Percentiles rank a stretch among this genome's conserved stretches.
These are phyloP conservation scores for Erodium maritimum DNA, from an alignment of 345 rosid species.

Conservation along the genomic window DNA sequence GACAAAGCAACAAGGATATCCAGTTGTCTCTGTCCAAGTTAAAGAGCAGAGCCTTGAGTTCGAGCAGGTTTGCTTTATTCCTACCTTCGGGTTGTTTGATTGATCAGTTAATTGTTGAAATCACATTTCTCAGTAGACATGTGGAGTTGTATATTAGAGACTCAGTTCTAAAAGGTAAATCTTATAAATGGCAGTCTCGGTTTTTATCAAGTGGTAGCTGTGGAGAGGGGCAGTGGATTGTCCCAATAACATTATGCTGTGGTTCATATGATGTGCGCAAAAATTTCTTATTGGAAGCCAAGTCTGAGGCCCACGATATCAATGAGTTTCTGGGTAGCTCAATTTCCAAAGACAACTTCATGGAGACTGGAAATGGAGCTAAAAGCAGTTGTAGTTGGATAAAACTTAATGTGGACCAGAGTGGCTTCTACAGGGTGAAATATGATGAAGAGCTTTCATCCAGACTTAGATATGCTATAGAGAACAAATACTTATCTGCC, in stretches of 20 bases:
- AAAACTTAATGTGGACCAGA: conserved; percentile 69
- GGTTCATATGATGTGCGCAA: conserved; percentile 59
- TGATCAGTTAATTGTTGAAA: background rate
- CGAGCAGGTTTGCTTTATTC: conserved; percentile 53
- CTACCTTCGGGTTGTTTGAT: conserved; percentile 1
- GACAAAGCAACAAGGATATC: conserved; percentile 90
- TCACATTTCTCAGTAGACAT: background rate
- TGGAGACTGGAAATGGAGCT: conserved; percentile 1
- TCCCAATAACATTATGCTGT: conserved; percentile 72
- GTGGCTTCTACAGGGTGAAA: conserved; percentile 92
- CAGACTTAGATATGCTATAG: conserved; percentile 59
- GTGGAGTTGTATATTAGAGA: conserved; percentile 1
- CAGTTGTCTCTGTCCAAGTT: conserved; percentile 62
- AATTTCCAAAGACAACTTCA: conserved; percentile 9
- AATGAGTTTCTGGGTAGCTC: conserved; percentile 20
- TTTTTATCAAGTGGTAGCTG: conserved; percentile 69
- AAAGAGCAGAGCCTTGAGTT: conserved; percentile 68
- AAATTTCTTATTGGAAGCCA: conserved; percentile 61
- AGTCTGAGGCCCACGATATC: conserved; percentile 38
- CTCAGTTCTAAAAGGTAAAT: conserved; percentile 13
- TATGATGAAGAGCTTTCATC: conserved; percentile 75
- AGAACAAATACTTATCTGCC: conserved; percentile 45
- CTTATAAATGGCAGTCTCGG: conserved; percentile 52
- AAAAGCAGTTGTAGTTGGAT: conserved; percentile 37
- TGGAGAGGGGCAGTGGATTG: conserved; percentile 96